Conservation (phyloP, 108 stramenopile genomes). For the Epipyxis sp. region DNA sequence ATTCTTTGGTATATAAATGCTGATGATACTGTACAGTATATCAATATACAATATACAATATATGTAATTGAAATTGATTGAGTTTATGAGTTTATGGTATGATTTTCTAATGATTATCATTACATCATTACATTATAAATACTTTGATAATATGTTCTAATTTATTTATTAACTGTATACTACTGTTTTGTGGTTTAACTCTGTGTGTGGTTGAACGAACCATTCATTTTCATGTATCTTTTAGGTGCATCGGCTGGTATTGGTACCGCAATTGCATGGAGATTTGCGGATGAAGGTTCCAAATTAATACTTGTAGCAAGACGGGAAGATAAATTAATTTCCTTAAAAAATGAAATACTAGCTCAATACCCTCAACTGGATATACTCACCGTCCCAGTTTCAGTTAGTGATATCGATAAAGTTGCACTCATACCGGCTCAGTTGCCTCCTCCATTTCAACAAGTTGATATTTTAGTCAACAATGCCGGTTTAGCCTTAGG, state of each 20-base stretch:
- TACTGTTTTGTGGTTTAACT: no score
- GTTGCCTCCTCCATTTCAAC: slow-evolving; percentile 16
- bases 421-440: not conserved
- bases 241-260: slow-evolving; percentile 19
- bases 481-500: slow-evolving; percentile 36
- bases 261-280: slow-evolving; percentile 11
- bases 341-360: not conserved
- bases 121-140: no score
- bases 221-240: no score
- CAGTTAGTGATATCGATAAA: slow-evolving; percentile 3
- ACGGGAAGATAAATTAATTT: not conserved
- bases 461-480: slow-evolving; percentile 36
- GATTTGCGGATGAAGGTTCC: slow-evolving; percentile 29
- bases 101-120: no score
- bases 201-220: no score
- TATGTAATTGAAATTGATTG: no score
- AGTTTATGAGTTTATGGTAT: no score
- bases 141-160: no score
- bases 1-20: no score
- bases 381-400: not conserved
- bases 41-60: no score
- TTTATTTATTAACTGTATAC: no score
- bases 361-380: not conserved
- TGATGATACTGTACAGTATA: no score
- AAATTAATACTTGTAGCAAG: slow-evolving; percentile 24